Evolutionary conservation across 1,139 yeast species (phyloP).

Genomic region (Scheffersomyces illinoinensis): DNA sequence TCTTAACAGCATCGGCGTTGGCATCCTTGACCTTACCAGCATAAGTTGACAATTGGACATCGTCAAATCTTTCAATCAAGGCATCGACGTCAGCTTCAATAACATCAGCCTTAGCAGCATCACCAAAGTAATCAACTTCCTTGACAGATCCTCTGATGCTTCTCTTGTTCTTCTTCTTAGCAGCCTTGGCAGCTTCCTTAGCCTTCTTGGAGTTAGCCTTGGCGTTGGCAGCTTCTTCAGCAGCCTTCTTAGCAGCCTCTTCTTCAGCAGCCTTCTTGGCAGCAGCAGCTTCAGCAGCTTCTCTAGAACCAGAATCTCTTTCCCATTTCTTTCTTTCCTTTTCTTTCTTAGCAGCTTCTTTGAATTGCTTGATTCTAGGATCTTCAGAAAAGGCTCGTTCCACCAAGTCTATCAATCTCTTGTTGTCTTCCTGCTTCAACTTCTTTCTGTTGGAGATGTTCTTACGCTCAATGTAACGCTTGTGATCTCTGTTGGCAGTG

Average conservation of each 20-base stretch:
- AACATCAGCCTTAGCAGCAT: slow-evolving; percentile 60
- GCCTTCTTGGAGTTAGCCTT: slow-evolving; percentile 82
- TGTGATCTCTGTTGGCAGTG: slow-evolving; percentile 98
- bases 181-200: slow-evolving; percentile 95
- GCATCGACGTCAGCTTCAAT: slow-evolving; percentile 81
- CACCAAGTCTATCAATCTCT: slow-evolving; percentile 81
- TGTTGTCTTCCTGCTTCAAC: slow-evolving; percentile 96
- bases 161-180: slow-evolving; percentile 98
- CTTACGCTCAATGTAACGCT: slow-evolving; percentile 97
- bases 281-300: slow-evolving; percentile 87
- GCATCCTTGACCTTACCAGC: slow-evolving; percentile 61
- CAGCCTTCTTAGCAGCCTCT: slow-evolving; percentile 67
- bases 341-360: slow-evolving; percentile 92
- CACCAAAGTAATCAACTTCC: slow-evolving; percentile 85
- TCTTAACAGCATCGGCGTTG: slow-evolving; percentile 53
- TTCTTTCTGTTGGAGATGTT: slow-evolving; percentile 95
- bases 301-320: slow-evolving; percentile 95
- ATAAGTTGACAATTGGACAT: slow-evolving; percentile 66
- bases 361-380: slow-evolving; percentile 92
- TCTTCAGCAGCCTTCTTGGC: slow-evolving; percentile 86
- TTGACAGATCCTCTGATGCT: slow-evolving; percentile 79
- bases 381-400: slow-evolving; percentile 88
- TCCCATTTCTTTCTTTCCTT: slow-evolving; percentile 97
- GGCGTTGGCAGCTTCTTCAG: slow-evolving; percentile 68
- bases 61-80: slow-evolving; percentile 78